These are phyloP conservation scores for Blumeria hordei DNA, from an alignment of 2,329 filamentous ascomycete genomes.

Conservation along the genomic window DNA sequence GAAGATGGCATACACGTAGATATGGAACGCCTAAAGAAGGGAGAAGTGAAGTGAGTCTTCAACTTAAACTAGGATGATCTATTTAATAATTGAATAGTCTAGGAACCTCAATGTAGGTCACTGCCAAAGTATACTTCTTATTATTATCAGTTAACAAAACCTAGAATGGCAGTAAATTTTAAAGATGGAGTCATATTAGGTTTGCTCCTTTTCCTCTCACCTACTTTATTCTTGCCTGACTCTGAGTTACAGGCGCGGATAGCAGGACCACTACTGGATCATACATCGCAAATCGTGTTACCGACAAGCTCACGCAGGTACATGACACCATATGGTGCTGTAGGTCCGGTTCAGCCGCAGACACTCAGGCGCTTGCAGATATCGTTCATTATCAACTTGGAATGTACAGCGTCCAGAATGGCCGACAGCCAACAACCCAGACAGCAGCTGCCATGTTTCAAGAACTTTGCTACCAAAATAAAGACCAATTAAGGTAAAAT, in stretches of 20 bases:
- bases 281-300: conserved; percentile 97
- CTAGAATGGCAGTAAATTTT: conserved; percentile 96
- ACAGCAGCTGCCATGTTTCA: conserved; percentile 92
- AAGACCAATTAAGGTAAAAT: conserved; percentile 64
- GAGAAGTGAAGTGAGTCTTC: conserved; percentile 77
- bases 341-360: conserved; percentile 86
- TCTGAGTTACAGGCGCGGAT: conserved; percentile 44
- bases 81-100: conserved; percentile 30
- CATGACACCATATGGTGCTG: conserved; percentile 99
- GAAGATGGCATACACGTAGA: conserved; percentile 97
- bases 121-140: neutral
- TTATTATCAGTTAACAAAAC: conserved; percentile 9
- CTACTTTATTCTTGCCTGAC: neutral
- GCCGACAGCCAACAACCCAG: conserved; percentile 78
- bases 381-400: conserved; percentile 94
- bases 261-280: conserved; percentile 91
- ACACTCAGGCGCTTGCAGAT: conserved; percentile 93
- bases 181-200: conserved; percentile 90
- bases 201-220: conserved; percentile 16
- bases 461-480: conserved; percentile 95
- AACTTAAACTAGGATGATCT: neutral
- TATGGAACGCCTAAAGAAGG: conserved; percentile 96
- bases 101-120: conserved; percentile 32
- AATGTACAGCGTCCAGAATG: conserved; percentile 74
- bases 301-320: conserved; percentile 95